Conservation (phyloP, 2,329 filamentous ascomycete genomes). For the Fusarium haematococcum region DNA sequence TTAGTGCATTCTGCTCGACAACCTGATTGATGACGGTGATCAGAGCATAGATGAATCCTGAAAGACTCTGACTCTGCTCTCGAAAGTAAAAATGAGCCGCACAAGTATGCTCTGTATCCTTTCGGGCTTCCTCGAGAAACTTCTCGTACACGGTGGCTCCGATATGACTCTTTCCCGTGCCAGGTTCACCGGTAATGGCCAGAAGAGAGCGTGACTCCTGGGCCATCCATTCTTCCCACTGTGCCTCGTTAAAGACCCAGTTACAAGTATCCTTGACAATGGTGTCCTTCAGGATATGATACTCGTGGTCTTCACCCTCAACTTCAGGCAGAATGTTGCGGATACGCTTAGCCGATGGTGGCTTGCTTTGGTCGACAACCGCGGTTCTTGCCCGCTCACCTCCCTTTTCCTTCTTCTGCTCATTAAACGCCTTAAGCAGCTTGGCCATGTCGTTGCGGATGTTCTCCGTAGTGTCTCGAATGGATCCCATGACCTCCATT, state of each 20-base stretch:
- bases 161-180: constrained; percentile 51
- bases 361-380: constrained; percentile 34
- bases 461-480: constrained; percentile 44
- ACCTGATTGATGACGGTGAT: constrained; percentile 47
- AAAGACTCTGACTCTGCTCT: constrained; percentile 46
- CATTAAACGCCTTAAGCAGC: constrained; percentile 42
- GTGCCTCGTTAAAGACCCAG: constrained; percentile 46
- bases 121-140: constrained; percentile 20
- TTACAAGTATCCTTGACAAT: constrained; percentile 45
- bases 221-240: constrained; percentile 45
- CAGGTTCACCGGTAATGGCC: constrained; percentile 45
- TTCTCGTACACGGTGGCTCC: constrained; percentile 40
- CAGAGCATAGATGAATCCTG: constrained; percentile 41
- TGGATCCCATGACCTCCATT: constrained; percentile 40
- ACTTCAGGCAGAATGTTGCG: constrained; percentile 42
- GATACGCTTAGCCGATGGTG: constrained; percentile 39
- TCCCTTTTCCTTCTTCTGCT: constrained; percentile 37
- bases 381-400: constrained; percentile 24
- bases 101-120: constrained; percentile 37
- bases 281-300: constrained; percentile 45
- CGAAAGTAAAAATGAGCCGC: constrained; percentile 53
- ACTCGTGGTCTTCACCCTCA: constrained; percentile 41
- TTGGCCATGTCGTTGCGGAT: constrained; percentile 45
- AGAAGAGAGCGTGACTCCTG: constrained; percentile 34
- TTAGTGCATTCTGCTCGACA: constrained; percentile 44